Evolutionary conservation across 176 grass and related monocot genomes (phyloP).

Genomic region (Lolium perenne): DNA sequence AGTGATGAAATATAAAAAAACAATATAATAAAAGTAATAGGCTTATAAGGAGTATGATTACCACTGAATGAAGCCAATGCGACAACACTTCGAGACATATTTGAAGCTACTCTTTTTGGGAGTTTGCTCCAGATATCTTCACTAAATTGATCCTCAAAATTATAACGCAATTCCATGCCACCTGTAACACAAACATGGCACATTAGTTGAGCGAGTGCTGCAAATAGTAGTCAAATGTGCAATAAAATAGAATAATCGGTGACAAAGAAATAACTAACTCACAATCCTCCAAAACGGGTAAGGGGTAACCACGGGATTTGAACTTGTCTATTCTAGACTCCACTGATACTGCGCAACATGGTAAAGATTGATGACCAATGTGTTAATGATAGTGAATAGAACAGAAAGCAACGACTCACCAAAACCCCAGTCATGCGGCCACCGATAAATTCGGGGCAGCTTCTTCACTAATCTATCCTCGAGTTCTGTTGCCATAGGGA

Average conservation of each 20-base stretch:
- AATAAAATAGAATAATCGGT: not conserved
- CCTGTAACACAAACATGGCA: not conserved
- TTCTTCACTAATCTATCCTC: not conserved
- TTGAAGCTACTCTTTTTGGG: not conserved
- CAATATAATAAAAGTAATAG: not conserved
- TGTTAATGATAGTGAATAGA: not conserved
- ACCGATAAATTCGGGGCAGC: not conserved
- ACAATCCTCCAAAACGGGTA: constrained; percentile 1
- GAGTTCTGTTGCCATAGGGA: not conserved
- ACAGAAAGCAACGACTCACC: not conserved
- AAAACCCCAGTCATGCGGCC: not conserved
- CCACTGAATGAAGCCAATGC: not conserved
- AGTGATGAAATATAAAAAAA: not conserved
- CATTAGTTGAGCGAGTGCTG: not conserved
- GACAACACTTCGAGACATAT: not conserved
- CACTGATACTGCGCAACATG: not conserved
- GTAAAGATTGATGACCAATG: not conserved
- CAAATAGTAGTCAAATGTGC: not conserved
- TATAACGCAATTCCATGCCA: not conserved
- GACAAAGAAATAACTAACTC: not conserved
- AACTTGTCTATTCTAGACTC: not conserved
- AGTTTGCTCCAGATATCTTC: not conserved
- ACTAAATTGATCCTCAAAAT: constrained; percentile 6
- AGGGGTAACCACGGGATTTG: not conserved
- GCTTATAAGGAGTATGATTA: not conserved